Percentiles rank a stretch among this genome's conserved stretches.
phyloP scores from a whole-genome alignment of 164 flowering plant species.

The Tetrastigma voinierianum region DNA sequence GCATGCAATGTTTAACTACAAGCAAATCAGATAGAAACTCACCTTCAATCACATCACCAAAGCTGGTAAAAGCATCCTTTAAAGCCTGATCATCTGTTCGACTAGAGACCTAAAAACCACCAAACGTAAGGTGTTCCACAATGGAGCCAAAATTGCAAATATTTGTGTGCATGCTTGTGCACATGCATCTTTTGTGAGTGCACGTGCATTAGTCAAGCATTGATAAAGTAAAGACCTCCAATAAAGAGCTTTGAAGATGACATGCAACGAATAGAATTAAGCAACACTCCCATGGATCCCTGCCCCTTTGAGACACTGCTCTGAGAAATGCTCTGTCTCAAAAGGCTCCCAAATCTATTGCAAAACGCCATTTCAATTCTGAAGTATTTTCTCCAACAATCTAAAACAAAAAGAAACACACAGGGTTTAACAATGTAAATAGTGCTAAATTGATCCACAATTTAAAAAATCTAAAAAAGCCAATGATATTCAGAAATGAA shows the following conservation, averaged over 20 bases:
- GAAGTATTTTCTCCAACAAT: neutral
- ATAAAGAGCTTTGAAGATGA: slow-evolving; percentile 68
- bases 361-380: slow-evolving; percentile 54
- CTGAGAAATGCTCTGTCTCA: slow-evolving; percentile 45
- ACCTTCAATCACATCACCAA: slow-evolving; percentile 76
- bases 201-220: neutral
- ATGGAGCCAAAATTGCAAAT: too few relatives aligned
- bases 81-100: slow-evolving; percentile 69
- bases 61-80: slow-evolving; percentile 65
- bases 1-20: neutral
- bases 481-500: too few relatives aligned
- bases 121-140: neutral
- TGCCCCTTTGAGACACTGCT: slow-evolving; percentile 27
- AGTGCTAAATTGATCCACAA: too few relatives aligned
- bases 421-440: too few relatives aligned
- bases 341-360: slow-evolving; percentile 45
- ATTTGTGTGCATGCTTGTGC: too few relatives aligned
- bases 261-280: slow-evolving; percentile 58
- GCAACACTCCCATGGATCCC: slow-evolving; percentile 38
- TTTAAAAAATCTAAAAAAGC: too few relatives aligned
- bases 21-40: slow-evolving; percentile 13
- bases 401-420: too few relatives aligned
- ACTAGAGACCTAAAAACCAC: slow-evolving; percentile 60
- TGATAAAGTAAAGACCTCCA: slow-evolving; percentile 34
- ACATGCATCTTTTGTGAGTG: too few relatives aligned